Conservation (phyloP, 164 flowering plant species). For the Umbellularia californica region DNA sequence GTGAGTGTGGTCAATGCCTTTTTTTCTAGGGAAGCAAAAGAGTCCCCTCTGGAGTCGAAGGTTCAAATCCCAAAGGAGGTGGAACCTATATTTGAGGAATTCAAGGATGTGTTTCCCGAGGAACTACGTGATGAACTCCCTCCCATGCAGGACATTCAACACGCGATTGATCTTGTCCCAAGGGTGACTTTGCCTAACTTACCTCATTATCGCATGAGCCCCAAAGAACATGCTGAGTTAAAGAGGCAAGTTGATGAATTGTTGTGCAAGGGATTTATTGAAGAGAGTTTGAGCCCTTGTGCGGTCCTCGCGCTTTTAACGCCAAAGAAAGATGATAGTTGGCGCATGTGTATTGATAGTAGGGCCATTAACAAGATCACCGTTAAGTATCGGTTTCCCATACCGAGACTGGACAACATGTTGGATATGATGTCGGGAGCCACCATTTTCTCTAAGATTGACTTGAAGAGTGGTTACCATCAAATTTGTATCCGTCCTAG, state of each 20-base stretch:
- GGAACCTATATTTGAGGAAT: background rate
- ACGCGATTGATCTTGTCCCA: too few species aligned
- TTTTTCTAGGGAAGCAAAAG: background rate
- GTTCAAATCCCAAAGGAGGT: background rate
- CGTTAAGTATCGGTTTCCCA: constrained; percentile 4
- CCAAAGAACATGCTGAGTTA: background rate
- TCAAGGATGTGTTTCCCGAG: background rate
- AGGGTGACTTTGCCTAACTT: background rate
- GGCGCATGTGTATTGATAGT: constrained; percentile 5
- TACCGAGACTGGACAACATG: constrained; percentile 1
- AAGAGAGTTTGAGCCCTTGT: constrained; percentile 1
- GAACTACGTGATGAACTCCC: background rate
- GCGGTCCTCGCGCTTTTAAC: background rate
- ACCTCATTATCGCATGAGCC: background rate
- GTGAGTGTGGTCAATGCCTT: background rate
- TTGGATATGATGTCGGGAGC: background rate
- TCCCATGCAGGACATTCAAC: background rate
- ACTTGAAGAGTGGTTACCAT: background rate
- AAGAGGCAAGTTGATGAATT: background rate
- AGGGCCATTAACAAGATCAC: constrained; percentile 9
- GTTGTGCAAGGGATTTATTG: background rate
- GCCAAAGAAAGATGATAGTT: constrained; percentile 3
- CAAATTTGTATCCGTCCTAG: background rate
- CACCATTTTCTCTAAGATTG: background rate
- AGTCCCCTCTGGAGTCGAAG: background rate